These are phyloP conservation scores for Cardiosporidium cionae DNA, from an alignment of 169 alveolate species.

Conservation along the genomic window DNA sequence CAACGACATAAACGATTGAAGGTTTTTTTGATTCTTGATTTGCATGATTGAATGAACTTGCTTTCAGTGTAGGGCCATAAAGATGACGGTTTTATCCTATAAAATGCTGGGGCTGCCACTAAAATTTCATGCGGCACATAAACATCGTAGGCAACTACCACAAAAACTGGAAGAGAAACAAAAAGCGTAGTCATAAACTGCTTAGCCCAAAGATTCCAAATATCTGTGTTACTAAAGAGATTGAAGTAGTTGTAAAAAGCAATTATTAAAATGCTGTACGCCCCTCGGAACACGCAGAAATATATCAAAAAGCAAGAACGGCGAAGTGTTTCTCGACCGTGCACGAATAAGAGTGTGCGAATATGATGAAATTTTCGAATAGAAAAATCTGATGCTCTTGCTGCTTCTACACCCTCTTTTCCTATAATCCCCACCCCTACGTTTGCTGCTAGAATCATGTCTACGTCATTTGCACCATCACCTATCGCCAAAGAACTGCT, in stretches of 20 bases:
- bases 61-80: slow-evolving; percentile 41
- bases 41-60: slow-evolving; percentile 8
- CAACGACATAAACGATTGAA: not conserved
- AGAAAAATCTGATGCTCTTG: slow-evolving; percentile 67
- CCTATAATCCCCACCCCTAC: slow-evolving; percentile 96
- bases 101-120: slow-evolving; percentile 44
- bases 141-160: slow-evolving; percentile 48
- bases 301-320: slow-evolving; percentile 57
- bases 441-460: slow-evolving; percentile 94
- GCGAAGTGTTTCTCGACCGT: slow-evolving; percentile 68
- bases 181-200: slow-evolving; percentile 50
- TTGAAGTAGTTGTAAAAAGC: slow-evolving; percentile 44
- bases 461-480: slow-evolving; percentile 98
- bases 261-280: slow-evolving; percentile 40
- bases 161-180: slow-evolving; percentile 50
- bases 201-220: slow-evolving; percentile 60
- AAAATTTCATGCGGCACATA: slow-evolving; percentile 49
- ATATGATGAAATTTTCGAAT: slow-evolving; percentile 65
- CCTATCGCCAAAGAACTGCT: slow-evolving; percentile 83
- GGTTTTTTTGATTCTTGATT: slow-evolving; percentile 22
- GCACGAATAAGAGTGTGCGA: slow-evolving; percentile 59
- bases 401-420: slow-evolving; percentile 89
- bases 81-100: slow-evolving; percentile 46
- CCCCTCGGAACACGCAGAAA: slow-evolving; percentile 47
- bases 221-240: slow-evolving; percentile 56